Evolutionary conservation across 257 asterid species (phyloP).

Genomic region (Solanum pimpinellifolium): DNA sequence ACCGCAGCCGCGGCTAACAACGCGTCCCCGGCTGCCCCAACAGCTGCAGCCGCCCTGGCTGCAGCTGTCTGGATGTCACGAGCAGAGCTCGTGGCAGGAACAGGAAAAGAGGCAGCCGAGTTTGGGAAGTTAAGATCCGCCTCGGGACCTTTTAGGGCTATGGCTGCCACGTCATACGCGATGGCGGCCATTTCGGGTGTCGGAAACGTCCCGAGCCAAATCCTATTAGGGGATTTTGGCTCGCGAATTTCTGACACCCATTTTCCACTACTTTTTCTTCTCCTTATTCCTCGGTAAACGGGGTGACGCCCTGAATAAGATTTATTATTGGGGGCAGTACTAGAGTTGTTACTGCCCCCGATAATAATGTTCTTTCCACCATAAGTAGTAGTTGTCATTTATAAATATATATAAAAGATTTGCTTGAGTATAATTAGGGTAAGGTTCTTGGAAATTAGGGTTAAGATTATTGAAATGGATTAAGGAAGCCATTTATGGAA

Average conservation of each 20-base stretch:
- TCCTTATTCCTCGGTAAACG: constrained; percentile 43
- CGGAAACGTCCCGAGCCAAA: constrained; percentile 3
- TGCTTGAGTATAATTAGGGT: neutral
- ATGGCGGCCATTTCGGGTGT: neutral
- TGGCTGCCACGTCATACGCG: neutral
- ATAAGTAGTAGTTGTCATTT: constrained; percentile 23
- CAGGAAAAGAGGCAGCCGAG: constrained; percentile 18
- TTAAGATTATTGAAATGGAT: neutral
- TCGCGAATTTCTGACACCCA: constrained; percentile 4
- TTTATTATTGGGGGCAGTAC: neutral
- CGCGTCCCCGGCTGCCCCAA: constrained; percentile 53
- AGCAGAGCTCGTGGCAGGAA: constrained; percentile 44
- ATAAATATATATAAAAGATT: no score
- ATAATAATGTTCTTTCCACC: neutral
- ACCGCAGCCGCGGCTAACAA: neutral
- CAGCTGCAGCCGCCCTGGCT: constrained; percentile 50
- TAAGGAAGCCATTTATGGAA: constrained; percentile 40
- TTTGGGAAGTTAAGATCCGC: constrained; percentile 26
- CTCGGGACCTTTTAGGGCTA: neutral
- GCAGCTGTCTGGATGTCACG: constrained; percentile 61
- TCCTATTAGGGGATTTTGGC: neutral
- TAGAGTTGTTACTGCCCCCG: neutral
- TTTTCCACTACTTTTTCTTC: constrained; percentile 13
- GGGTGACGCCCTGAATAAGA: constrained; percentile 23
- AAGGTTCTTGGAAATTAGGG: neutral